Base-by-base conservation (phyloP, 768 basidiomycete genomes). In the Rhizopogon vinicolor region DNA sequence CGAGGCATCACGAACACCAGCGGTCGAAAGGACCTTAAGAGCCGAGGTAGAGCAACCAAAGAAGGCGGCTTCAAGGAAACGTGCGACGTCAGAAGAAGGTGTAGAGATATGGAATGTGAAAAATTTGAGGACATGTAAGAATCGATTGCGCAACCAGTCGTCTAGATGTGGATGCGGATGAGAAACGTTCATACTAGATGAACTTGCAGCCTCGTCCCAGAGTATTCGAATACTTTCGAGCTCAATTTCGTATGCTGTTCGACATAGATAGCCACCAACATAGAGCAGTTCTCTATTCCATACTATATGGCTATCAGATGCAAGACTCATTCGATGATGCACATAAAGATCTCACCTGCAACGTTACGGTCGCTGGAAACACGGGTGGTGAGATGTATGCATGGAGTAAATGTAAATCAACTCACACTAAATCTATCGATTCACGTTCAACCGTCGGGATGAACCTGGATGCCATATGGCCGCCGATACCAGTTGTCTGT, bases 381-480 rank as follows among this genome's bases (percentile, higher is more conserved):
- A 33, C 43, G 19, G 9, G 35, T 18, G 8, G n/a, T 49, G 14
- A 49, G 35, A 39, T 37, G 35, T 3, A 22, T 16, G 16, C 49
- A 40, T 40, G 44, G 12, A 35, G 31, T 18, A 44, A 51, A 52
- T 25, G 13, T 42, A 50, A 25, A 18, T 4, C 2, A 22, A n/a
- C 85, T 70, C 64, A 91, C 87, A 93, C 87, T 31, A 95, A 75
- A 70, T 92, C 93, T 59, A 95, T 88, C 0, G 89, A 89, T 72
- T 98, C 96, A 58, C 96, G 82, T 68, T 98, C 96, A 7, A 98
- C 95, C 0, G 95, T 98, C 9, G 93, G 91, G 54, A 98, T 95
- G 65, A 97, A 97, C 3, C 94, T 78, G 8, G 90, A 86, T 0
- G 92, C 77, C 62, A 88, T 76, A 55, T 86, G 82, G 0, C 84